Evolutionary conservation across 208 protist genomes (phyloP), one percentile per base, ranked within the genome.

Genomic region (Trypanosoma congolense): DNA sequence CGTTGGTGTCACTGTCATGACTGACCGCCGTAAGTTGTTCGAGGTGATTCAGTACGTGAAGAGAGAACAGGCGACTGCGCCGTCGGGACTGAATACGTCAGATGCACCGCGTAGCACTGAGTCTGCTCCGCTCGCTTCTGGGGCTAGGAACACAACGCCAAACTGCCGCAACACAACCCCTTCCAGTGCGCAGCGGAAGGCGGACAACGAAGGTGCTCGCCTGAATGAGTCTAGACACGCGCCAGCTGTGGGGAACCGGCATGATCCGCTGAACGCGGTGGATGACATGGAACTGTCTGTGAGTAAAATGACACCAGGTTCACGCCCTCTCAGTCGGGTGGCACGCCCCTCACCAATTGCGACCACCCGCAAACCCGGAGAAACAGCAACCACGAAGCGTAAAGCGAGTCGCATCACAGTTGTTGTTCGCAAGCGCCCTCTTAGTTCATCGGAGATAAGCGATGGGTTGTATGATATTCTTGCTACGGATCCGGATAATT

Each of bases 31-130:
- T 5, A 95, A 95, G 66, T 78, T 96, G 12, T 96, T 96, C 59
- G 87, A 95, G 59, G 74, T 96, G 21, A 96, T 96, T 54, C 88
- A 95, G 58, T 79, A 75, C 22, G 71, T 96, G 47, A 95, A 94
- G 71, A 73, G 84, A 45, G 87, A 88, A 31, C 73, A 77, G 48
- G 45, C 71, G 9, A 56, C 44, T 31, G 47, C 51, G 25, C 54
- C 63, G 14, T 33, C 52, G 5, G 36, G 9, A 24, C 16, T 51
- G 3, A 30, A 44, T 40, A 25, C 57, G 10, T 24, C 18, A 18
- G 59, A 67, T 16, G 51, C 48, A 28, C 49, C 38, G 28, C 47
- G 53, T 42, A 59, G 56, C 19, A 47, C 44, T 9, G 46, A 71
- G 29, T 26, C 24, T 49, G 57, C 50, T 30, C 59, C 55, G 43